Conservation (phyloP, 768 basidiomycete species). For the Basidioascus undulatus region DNA sequence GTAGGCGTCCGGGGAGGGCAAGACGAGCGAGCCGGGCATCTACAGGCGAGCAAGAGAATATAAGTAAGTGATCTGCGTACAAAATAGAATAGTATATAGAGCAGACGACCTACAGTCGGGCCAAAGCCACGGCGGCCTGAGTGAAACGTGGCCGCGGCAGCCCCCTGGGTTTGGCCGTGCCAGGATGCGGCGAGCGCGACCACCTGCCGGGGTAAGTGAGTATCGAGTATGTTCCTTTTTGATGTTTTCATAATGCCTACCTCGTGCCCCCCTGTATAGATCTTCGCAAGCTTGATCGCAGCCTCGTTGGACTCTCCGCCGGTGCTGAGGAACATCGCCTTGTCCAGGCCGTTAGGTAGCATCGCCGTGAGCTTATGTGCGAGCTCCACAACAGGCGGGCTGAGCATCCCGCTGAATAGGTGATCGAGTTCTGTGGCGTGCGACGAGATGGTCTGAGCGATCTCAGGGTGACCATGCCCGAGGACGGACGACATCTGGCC, state of each 20-base stretch:
- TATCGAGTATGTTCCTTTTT: too few relatives aligned
- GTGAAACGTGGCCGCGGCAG: constrained; percentile 7
- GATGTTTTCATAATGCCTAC: too few relatives aligned
- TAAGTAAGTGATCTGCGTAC: too few relatives aligned
- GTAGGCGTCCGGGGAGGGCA: constrained; percentile 11
- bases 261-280: constrained; percentile 13
- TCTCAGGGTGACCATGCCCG: constrained; percentile 14
- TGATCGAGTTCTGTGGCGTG: too few relatives aligned
- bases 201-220: too few relatives aligned
- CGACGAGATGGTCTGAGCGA: constrained; percentile 5
- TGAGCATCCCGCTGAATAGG: constrained; percentile 12
- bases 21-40: constrained; percentile 6
- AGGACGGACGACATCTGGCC: constrained; percentile 14
- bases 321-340: constrained; percentile 11
- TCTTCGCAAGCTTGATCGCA: constrained; percentile 14
- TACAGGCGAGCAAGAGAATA: not conserved
- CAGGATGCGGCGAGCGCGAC: constrained; percentile 10
- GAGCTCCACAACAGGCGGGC: constrained; percentile 9
- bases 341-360: constrained; percentile 8
- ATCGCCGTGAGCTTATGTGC: constrained; percentile 6
- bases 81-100: too few relatives aligned
- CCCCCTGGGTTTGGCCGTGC: constrained; percentile 9
- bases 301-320: constrained; percentile 12
- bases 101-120: too few relatives aligned
- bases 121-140: constrained; percentile 6